phyloP scores from a whole-genome alignment of 164 flowering plant genomes.

The Umbellularia californica region DNA sequence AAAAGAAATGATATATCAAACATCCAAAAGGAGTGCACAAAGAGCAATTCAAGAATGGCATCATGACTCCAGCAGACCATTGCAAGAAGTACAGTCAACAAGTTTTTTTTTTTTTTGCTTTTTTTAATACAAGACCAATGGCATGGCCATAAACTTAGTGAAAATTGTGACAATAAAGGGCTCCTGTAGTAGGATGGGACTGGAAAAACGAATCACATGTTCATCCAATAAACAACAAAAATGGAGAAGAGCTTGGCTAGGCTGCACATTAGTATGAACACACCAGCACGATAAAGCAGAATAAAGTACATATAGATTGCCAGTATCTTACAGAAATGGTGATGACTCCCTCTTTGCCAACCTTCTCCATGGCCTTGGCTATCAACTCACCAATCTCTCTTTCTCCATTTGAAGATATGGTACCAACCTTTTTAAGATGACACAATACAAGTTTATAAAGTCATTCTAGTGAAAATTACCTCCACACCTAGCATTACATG shows the following conservation, averaged over 20 bases:
- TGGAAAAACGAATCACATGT: too few relatives aligned
- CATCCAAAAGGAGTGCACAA: too few relatives aligned
- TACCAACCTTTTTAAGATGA: slow-evolving; percentile 60
- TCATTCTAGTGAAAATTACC: neutral
- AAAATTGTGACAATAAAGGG: too few relatives aligned
- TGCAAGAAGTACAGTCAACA: neutral
- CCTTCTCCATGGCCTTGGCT: slow-evolving; percentile 98
- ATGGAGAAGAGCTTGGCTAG: neutral
- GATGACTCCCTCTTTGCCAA: slow-evolving; percentile 98
- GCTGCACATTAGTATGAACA: neutral
- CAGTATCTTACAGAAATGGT: slow-evolving; percentile 69
- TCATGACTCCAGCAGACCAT: neutral
- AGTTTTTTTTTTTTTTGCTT: neutral
- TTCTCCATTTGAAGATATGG: slow-evolving; percentile 97
- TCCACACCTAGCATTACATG: neutral
- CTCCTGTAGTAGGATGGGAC: too few relatives aligned
- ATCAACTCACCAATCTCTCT: slow-evolving; percentile 96
- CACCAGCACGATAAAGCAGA: neutral
- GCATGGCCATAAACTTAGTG: too few relatives aligned
- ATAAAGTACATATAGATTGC: neutral
- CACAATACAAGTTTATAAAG: neutral
- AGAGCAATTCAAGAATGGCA: too few relatives aligned
- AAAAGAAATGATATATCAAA: too few relatives aligned
- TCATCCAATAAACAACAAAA: neutral
- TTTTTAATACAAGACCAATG: too few relatives aligned